Conservation (phyloP, 1,284 basidiomycete genomes). For the Microbotryum scabiosae region DNA sequence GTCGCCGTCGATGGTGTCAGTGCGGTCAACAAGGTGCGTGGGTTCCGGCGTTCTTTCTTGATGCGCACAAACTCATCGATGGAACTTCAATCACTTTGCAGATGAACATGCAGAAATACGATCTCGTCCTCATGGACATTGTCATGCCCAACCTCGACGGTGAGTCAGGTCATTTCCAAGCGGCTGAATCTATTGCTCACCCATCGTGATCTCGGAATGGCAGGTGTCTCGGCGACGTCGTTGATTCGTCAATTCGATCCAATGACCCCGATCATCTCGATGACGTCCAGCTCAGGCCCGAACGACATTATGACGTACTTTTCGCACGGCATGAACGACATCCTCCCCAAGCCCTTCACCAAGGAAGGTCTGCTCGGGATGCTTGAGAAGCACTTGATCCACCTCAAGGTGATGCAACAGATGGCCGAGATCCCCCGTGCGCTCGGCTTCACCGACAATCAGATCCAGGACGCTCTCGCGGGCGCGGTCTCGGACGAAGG, state of each 20-base stretch:
- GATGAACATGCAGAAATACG: constrained; percentile 76
- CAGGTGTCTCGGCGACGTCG: constrained; percentile 69
- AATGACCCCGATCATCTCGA: constrained; percentile 91
- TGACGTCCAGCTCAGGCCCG: constrained; percentile 89
- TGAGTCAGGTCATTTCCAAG: background rate
- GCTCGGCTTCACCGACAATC: constrained; percentile 53
- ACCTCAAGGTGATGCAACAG: constrained; percentile 81
- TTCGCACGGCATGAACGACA: constrained; percentile 88
- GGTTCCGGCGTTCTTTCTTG: background rate
- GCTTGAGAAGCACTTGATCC: constrained; percentile 92
- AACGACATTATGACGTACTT: constrained; percentile 88
- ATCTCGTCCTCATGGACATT: constrained; percentile 90
- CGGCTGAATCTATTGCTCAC: background rate
- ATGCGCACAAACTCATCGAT: background rate
- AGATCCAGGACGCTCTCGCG: constrained; percentile 31
- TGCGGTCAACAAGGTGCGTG: constrained; percentile 81
- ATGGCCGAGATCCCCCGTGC: constrained; percentile 62
- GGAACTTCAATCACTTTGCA: background rate
- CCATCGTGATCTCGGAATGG: too few species aligned
- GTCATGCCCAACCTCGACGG: constrained; percentile 91
- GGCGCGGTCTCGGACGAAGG: constrained; percentile 14
- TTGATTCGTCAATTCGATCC: constrained; percentile 89
- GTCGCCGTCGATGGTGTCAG: constrained; percentile 87
- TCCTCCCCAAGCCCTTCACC: constrained; percentile 94
- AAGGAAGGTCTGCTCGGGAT: constrained; percentile 82